A percentile compares a stretch with the other conserved stretches of the same genome.
Evolutionary conservation across 2,329 filamentous ascomycete species (phyloP).

Genomic region (Aspergillus sp.): DNA sequence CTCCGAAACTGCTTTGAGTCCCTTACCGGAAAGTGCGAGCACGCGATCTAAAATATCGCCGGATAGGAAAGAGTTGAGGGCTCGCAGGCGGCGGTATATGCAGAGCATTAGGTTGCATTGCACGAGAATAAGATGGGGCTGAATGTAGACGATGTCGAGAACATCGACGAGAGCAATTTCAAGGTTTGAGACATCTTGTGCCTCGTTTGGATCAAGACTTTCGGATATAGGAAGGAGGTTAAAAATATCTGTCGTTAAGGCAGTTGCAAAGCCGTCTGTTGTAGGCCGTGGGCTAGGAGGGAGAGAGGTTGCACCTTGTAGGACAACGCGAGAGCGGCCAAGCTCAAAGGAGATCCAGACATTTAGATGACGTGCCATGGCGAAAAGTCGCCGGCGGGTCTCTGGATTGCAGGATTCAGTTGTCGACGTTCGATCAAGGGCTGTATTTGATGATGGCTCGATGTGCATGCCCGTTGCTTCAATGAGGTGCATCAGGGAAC

Average conservation of each 20-base stretch:
- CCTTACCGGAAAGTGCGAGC: slow-evolving; percentile 46
- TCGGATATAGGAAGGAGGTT: slow-evolving; percentile 55
- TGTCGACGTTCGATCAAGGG: slow-evolving; percentile 12
- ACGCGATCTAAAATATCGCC: slow-evolving; percentile 48
- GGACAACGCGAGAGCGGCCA: slow-evolving; percentile 53
- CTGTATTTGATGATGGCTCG: slow-evolving; percentile 22
- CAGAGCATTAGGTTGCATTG: slow-evolving; percentile 59
- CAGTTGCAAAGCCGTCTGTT: slow-evolving; percentile 33
- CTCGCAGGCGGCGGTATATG: slow-evolving; percentile 55
- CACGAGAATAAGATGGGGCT: slow-evolving; percentile 47
- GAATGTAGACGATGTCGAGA: slow-evolving; percentile 41
- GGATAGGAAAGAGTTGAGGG: slow-evolving; percentile 50
- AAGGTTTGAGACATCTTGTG: slow-evolving; percentile 44
- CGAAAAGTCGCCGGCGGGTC: slow-evolving; percentile 46
- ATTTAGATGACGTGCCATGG: slow-evolving; percentile 58
- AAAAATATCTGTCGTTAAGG: slow-evolving; percentile 47
- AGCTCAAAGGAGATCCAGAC: slow-evolving; percentile 62
- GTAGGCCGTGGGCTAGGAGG: slow-evolving; percentile 41
- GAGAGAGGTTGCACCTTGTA: slow-evolving; percentile 48
- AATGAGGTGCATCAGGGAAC: slow-evolving; percentile 57
- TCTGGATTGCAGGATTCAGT: slow-evolving; percentile 32
- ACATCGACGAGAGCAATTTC: slow-evolving; percentile 45
- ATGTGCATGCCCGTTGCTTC: slow-evolving; percentile 50
- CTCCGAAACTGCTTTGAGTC: slow-evolving; percentile 48
- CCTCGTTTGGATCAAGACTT: slow-evolving; percentile 54